These are phyloP conservation scores for Sclerotinia trifoliorum DNA, from an alignment of 2,329 filamentous ascomycete genomes.

Conservation along the genomic window DNA sequence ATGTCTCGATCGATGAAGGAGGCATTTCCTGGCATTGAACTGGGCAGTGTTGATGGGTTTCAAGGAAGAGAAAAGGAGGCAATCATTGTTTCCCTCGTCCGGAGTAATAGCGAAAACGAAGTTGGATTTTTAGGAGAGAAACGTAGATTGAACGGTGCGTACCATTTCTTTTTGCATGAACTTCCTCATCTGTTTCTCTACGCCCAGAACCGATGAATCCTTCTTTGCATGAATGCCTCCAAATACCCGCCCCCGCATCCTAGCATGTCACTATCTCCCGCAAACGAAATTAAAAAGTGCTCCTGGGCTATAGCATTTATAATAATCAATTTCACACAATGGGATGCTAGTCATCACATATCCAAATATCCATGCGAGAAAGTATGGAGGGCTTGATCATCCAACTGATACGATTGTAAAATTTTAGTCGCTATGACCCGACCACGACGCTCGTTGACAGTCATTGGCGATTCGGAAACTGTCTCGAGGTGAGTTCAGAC, in stretches of 20 bases:
- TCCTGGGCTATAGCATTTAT: conserved; percentile 9
- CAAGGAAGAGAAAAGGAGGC: conserved; percentile 97
- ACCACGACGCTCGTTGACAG: conserved; percentile 82
- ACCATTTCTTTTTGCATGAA: conserved; percentile 26
- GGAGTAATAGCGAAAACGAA: conserved; percentile 82
- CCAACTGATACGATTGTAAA: conserved; percentile 21
- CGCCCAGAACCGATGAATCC: not conserved
- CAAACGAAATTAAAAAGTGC: conserved; percentile 7
- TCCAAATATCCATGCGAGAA: conserved; percentile 13
- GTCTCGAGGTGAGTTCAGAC: conserved; percentile 63
- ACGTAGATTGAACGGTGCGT: conserved; percentile 82
- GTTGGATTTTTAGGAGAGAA: conserved; percentile 94
- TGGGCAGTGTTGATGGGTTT: conserved; percentile 97
- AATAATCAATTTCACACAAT: conserved; percentile 13
- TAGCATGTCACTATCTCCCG: conserved; percentile 2
- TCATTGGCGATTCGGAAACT: conserved; percentile 93
- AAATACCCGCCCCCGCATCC: not conserved
- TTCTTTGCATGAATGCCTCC: conserved; percentile 17
- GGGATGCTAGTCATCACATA: not conserved
- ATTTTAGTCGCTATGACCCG: conserved; percentile 91
- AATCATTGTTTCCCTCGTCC: conserved; percentile 87
- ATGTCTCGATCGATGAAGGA: conserved; percentile 77
- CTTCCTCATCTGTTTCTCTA: not conserved
- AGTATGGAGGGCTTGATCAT: conserved; percentile 24
- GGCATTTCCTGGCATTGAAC: conserved; percentile 76